Evolutionary conservation across 306 rosid genomes (phyloP).

Genomic region (Rubus parviflorus): DNA sequence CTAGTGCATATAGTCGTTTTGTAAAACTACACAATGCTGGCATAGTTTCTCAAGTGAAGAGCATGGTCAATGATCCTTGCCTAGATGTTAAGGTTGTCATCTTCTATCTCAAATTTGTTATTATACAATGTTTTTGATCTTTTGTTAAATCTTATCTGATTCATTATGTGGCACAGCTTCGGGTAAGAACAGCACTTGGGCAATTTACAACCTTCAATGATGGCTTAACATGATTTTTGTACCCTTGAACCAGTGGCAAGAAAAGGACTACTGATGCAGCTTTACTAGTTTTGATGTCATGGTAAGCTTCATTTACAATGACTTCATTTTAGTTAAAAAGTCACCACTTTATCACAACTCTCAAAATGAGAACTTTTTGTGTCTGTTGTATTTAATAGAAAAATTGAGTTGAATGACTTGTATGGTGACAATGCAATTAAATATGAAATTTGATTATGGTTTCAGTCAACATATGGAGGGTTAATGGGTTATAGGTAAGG

Average conservation of each 20-base stretch:
- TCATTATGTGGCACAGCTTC: slow-evolving; percentile 54
- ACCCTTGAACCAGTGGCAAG: slow-evolving; percentile 21
- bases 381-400: background rate
- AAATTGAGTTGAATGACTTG: background rate
- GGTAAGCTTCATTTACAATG: slow-evolving; percentile 47
- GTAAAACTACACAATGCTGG: slow-evolving; percentile 57
- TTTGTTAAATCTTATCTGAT: slow-evolving; percentile 23
- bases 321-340: slow-evolving; percentile 22
- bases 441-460: slow-evolving; percentile 17
- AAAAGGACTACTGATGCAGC: slow-evolving; percentile 28
- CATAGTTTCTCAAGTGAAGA: slow-evolving; percentile 67
- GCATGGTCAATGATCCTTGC: slow-evolving; percentile 72
- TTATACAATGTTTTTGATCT: background rate
- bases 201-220: slow-evolving; percentile 59
- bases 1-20: slow-evolving; percentile 51
- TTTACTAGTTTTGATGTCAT: slow-evolving; percentile 30
- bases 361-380: slow-evolving; percentile 16
- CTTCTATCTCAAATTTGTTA: slow-evolving; percentile 13
- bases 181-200: slow-evolving; percentile 58
- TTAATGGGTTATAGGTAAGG: background rate
- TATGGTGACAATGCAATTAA: slow-evolving; percentile 8
- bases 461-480: slow-evolving; percentile 16
- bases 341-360: slow-evolving; percentile 12
- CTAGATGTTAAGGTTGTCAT: slow-evolving; percentile 71
- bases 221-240: slow-evolving; percentile 32